These are phyloP conservation scores for Vigna mungo DNA, from an alignment of 306 rosid genomes.

Conservation along the genomic window DNA sequence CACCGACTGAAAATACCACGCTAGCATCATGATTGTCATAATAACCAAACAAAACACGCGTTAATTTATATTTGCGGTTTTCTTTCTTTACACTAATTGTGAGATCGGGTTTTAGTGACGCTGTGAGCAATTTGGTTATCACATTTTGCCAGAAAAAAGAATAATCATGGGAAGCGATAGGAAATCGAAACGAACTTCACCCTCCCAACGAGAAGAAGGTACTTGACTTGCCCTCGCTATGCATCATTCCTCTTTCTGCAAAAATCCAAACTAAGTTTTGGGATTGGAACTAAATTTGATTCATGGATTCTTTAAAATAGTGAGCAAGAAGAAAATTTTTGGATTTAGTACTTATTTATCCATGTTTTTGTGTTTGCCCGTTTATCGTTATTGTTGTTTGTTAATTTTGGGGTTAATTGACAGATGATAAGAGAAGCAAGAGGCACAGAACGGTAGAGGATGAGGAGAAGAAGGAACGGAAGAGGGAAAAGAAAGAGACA, in stretches of 20 bases:
- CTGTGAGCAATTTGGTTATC: not conserved
- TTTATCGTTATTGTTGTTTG: not conserved
- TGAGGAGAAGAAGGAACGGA: constrained; percentile 64
- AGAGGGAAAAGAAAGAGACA: constrained; percentile 70
- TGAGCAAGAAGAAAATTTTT: not conserved
- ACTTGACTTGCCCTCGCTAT: not conserved
- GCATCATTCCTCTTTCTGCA: not conserved
- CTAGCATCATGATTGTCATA: no score
- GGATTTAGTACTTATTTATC: not conserved
- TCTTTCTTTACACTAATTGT: not conserved
- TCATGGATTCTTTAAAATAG: constrained; percentile 19
- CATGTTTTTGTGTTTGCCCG: not conserved
- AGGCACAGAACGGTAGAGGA: constrained; percentile 66
- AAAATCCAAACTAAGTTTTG: not conserved
- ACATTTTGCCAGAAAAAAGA: not conserved
- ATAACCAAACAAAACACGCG: no score
- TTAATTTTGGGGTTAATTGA: constrained; percentile 32
- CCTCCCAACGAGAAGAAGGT: constrained; percentile 70
- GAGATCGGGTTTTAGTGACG: not conserved
- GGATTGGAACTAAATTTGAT: not conserved
- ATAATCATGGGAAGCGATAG: constrained; percentile 82
- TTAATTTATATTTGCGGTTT: not conserved
- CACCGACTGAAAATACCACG: no score
- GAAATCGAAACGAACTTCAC: constrained; percentile 67
- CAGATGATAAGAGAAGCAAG: constrained; percentile 78